These are phyloP conservation scores for Oryza brachyantha DNA, from an alignment of 176 grass and related monocot genomes.

Conservation along the genomic window DNA sequence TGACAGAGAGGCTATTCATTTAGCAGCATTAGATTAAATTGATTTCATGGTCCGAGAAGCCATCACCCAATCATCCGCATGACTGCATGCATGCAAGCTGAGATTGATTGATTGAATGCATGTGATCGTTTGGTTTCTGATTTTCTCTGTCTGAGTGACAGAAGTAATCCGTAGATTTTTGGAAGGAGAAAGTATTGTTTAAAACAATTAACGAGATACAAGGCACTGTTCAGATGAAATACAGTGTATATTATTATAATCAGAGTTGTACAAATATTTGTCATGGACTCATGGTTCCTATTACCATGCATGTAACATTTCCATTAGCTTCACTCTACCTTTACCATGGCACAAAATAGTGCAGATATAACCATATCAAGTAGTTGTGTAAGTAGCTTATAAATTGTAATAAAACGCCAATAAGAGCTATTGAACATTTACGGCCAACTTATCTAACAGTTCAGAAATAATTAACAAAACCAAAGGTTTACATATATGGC, in stretches of 20 bases:
- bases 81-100: no score
- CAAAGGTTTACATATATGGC: slow-evolving; percentile 7
- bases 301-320: not conserved
- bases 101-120: no score
- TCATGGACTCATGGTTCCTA: not conserved
- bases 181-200: no score
- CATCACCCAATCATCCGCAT: no score
- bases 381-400: slow-evolving; percentile 5
- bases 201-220: not conserved
- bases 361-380: not conserved
- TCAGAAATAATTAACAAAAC: not conserved
- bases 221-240: not conserved
- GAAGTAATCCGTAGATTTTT: no score
- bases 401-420: not conserved
- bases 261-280: not conserved
- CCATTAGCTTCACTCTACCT: not conserved
- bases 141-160: no score
- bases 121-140: no score
- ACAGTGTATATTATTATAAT: not conserved
- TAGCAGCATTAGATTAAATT: no score
- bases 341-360: not conserved
- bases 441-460: slow-evolving; percentile 5
- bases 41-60: no score
- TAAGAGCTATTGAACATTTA: slow-evolving; percentile 19
- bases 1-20: no score